phyloP scores from a whole-genome alignment of 2,329 filamentous ascomycete species.

The Pseudogymnoascus sp. region DNA sequence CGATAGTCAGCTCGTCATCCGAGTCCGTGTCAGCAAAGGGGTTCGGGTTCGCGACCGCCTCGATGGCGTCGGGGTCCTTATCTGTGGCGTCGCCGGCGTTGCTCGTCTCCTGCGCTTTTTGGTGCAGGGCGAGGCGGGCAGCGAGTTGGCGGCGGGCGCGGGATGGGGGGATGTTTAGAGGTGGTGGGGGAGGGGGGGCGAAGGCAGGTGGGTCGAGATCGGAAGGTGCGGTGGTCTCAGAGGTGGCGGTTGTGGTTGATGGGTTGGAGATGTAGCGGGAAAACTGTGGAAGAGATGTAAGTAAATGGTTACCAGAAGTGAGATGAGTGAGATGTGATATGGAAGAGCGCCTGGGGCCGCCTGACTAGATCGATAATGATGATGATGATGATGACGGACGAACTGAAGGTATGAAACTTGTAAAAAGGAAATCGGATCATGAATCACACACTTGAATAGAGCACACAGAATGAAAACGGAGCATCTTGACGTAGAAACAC shows the following conservation, averaged over 20 bases:
- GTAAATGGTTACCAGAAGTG: conserved; percentile 4
- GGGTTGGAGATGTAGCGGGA: conserved; percentile 28
- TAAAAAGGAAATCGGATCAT: neutral
- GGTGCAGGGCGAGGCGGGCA: conserved; percentile 71
- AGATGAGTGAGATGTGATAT: neutral
- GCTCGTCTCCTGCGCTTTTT: conserved; percentile 35
- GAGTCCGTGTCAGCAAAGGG: conserved; percentile 24
- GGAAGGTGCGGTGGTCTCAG: conserved; percentile 32
- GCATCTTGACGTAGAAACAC: conserved; percentile 6
- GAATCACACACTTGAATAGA: conserved; percentile 6
- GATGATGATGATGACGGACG: neutral
- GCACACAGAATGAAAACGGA: neutral
- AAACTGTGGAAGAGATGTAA: conserved; percentile 21
- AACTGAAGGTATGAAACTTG: neutral
- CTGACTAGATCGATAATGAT: neutral
- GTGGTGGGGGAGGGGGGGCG: conserved; percentile 61
- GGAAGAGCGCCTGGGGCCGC: neutral
- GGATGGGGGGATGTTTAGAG: conserved; percentile 77
- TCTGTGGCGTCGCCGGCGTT: conserved; percentile 17
- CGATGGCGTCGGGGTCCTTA: conserved; percentile 13
- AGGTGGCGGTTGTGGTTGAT: conserved; percentile 26
- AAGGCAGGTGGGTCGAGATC: conserved; percentile 44
- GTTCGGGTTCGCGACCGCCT: conserved; percentile 19
- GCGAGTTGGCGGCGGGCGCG: conserved; percentile 83
- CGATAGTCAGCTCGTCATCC: conserved; percentile 22